phyloP scores from a whole-genome alignment of 2,329 filamentous ascomycete genomes.

The Moelleriella libera region DNA sequence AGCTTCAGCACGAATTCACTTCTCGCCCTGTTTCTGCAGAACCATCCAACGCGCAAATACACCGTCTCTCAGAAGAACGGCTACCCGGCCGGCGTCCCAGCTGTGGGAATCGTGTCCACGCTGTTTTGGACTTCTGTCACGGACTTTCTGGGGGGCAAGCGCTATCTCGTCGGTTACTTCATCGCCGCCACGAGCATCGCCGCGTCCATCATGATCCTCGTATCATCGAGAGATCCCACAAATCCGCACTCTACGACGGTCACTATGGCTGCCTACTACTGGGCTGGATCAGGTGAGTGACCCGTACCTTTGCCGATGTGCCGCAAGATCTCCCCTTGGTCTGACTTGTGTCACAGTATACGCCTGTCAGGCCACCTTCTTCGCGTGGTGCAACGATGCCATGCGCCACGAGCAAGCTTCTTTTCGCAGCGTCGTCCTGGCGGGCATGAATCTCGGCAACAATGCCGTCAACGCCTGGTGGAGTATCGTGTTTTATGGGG shows the following conservation, averaged over 20 bases:
- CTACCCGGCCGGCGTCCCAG: conserved; percentile 41
- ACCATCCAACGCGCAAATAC: conserved; percentile 27
- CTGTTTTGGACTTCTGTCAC: conserved; percentile 58
- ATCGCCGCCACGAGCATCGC: conserved; percentile 50
- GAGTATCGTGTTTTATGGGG: conserved; percentile 57
- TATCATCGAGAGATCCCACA: conserved; percentile 26
- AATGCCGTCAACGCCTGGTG: conserved; percentile 62
- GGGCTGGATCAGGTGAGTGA: conserved; percentile 36
- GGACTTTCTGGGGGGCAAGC: conserved; percentile 46
- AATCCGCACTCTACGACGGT: conserved; percentile 28
- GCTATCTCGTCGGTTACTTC: conserved; percentile 53
- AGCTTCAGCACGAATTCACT: conserved; percentile 54
- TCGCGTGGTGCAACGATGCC: conserved; percentile 63
- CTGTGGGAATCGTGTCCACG: conserved; percentile 43
- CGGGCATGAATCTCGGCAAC: conserved; percentile 56
- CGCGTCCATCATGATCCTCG: conserved; percentile 48
- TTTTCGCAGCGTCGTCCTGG: conserved; percentile 52
- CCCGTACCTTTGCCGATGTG: not conserved
- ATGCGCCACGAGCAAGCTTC: conserved; percentile 49
- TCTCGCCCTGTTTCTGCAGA: conserved; percentile 34
- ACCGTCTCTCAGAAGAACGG: conserved; percentile 37
- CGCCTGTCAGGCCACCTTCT: conserved; percentile 60
- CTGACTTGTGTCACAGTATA: conserved; percentile 30
- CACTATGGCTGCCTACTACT: conserved; percentile 55
- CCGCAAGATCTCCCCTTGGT: not conserved